Evolutionary conservation across 2,329 filamentous ascomycete genomes (phyloP).

Genomic region (Paramyrothecium sp.): DNA sequence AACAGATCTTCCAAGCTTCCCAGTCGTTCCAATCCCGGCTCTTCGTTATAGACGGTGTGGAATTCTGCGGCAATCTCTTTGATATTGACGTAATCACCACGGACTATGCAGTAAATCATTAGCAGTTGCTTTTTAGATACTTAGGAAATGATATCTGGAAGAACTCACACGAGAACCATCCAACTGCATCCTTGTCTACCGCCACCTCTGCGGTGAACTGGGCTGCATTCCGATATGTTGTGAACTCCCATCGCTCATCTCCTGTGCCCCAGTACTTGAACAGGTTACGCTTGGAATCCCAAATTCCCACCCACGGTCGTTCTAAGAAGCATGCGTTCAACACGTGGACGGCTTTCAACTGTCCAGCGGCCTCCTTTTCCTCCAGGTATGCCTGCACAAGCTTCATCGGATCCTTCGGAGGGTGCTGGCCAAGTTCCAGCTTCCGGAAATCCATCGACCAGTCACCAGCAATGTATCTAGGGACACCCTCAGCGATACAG

Average conservation of each 20-base stretch:
- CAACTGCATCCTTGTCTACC: not conserved
- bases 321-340: no score
- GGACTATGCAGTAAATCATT: not conserved
- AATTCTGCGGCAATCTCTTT: not conserved
- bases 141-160: not conserved
- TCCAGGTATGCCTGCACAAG: conserved; percentile 35
- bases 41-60: not conserved
- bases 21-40: not conserved
- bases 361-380: conserved; percentile 25
- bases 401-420: conserved; percentile 38
- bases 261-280: conserved; percentile 33
- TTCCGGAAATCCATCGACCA: conserved; percentile 38
- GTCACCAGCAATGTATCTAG: conserved; percentile 38
- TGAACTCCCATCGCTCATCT: conserved; percentile 33
- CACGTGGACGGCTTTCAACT: conserved; percentile 37
- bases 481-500: conserved; percentile 28
- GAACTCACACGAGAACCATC: not conserved
- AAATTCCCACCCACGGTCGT: conserved; percentile 35
- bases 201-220: conserved; percentile 20
- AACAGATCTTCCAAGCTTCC: not conserved
- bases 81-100: not conserved
- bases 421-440: conserved; percentile 31
- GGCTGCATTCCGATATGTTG: conserved; percentile 34
- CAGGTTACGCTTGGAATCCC: conserved; percentile 24
- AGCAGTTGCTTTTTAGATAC: not conserved